Evolutionary conservation across 106 monocot genomes (phyloP).

Genomic region (Amphibolis antarctica): DNA sequence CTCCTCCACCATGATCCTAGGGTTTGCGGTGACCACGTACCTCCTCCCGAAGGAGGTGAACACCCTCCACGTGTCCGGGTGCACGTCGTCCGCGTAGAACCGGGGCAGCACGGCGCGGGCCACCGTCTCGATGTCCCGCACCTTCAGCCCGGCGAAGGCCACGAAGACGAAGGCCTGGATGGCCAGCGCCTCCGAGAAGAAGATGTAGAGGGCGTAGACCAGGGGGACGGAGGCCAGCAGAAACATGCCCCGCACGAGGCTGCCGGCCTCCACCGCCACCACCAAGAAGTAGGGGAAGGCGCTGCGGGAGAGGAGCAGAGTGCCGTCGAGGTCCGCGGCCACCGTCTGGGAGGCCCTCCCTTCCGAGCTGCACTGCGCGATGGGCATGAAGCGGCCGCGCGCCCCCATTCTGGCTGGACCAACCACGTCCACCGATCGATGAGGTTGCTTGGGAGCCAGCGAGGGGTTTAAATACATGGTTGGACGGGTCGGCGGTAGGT

Average conservation of each 20-base stretch:
- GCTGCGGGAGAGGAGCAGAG: constrained; percentile 21
- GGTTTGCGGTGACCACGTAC: constrained; percentile 24
- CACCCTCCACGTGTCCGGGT: constrained; percentile 23
- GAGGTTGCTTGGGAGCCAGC: too few species aligned
- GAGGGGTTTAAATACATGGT: too few species aligned
- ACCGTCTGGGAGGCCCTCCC: constrained; percentile 27
- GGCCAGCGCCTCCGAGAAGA: constrained; percentile 26
- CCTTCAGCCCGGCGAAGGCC: constrained; percentile 23
- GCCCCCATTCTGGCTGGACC: too few species aligned
- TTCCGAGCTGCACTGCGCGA: constrained; percentile 28
- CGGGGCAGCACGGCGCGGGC: constrained; percentile 25
- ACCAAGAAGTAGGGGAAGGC: constrained; percentile 43
- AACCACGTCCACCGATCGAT: too few species aligned
- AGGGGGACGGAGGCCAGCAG: constrained; percentile 20
- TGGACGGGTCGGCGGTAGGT: too few species aligned
- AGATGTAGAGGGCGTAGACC: constrained; percentile 7
- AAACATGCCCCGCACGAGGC: constrained; percentile 16
- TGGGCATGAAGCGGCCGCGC: constrained; percentile 10
- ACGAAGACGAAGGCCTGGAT: constrained; percentile 23
- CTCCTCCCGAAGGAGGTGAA: constrained; percentile 19
- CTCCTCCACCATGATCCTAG: constrained; percentile 29
- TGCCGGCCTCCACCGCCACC: constrained; percentile 29
- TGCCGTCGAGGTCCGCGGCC: constrained; percentile 32
- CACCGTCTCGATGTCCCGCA: constrained; percentile 23
- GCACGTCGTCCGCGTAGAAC: constrained; percentile 33